Evolutionary conservation across 768 basidiomycete species (phyloP).

Genomic region (Daedaleopsis nitida): DNA sequence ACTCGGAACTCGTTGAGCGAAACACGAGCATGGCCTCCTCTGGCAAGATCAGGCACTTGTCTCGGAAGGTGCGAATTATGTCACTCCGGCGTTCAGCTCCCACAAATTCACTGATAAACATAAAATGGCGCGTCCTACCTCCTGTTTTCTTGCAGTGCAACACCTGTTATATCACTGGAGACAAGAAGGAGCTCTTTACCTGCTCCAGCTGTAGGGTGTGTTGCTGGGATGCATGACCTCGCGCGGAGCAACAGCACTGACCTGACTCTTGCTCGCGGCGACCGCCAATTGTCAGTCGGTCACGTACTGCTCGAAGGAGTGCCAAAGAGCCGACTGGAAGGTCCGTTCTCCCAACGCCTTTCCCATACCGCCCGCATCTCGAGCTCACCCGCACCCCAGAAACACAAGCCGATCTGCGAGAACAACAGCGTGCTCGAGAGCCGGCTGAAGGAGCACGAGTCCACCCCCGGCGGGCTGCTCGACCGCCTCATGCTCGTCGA

Average conservation of each 20-base stretch:
- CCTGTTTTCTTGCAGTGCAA: slow-evolving; percentile 12
- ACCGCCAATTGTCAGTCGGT: too few species aligned
- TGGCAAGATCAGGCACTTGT: too few species aligned
- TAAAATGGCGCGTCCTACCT: too few species aligned
- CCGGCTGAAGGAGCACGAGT: slow-evolving; percentile 18
- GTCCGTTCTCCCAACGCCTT: not conserved
- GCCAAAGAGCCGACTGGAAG: slow-evolving; percentile 30
- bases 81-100: too few species aligned
- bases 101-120: too few species aligned
- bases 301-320: slow-evolving; percentile 27
- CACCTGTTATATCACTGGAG: slow-evolving; percentile 16
- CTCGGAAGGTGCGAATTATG: too few species aligned
- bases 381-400: slow-evolving; percentile 8
- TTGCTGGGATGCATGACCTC: not conserved
- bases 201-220: slow-evolving; percentile 22
- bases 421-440: slow-evolving; percentile 23
- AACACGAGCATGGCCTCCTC: too few species aligned
- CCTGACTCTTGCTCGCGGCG: not conserved
- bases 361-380: not conserved
- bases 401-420: slow-evolving; percentile 24
- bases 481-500: slow-evolving; percentile 24
- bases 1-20: too few species aligned
- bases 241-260: not conserved
- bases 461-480: slow-evolving; percentile 12
- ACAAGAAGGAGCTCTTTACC: slow-evolving; percentile 15